A percentile compares a stretch with the other conserved stretches of the same genome.
Conservation (phyloP, 352 stramenopile genomes). For the Lagenidium giganteum region DNA sequence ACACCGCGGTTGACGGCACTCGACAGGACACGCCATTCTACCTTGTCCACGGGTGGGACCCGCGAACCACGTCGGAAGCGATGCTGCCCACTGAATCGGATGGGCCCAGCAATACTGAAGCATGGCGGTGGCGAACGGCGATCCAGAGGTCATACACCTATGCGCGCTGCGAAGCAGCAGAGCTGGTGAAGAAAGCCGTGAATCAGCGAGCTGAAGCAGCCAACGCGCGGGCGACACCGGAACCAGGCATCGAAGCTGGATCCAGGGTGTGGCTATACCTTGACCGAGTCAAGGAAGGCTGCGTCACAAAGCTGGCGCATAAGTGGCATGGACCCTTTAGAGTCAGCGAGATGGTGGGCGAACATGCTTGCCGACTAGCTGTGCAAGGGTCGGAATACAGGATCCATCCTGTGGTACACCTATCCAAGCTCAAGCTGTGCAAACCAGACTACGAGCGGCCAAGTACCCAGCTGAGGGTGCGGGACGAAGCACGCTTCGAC, state of each 20-base stretch:
- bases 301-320: conserved; percentile 14
- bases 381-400: background rate
- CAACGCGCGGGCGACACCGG: too few species aligned
- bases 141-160: conserved; percentile 4
- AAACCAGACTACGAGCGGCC: too few species aligned
- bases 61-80: conserved; percentile 4
- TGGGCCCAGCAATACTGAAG: background rate
- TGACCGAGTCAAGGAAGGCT: conserved; percentile 11
- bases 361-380: conserved; percentile 2
- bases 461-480: too few species aligned
- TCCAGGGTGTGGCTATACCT: conserved; percentile 18
- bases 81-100: background rate
- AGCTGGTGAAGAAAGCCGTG: too few species aligned
- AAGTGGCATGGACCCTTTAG: conserved; percentile 21
- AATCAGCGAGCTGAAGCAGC: too few species aligned
- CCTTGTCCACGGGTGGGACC: conserved; percentile 16
- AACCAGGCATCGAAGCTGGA: conserved; percentile 7
- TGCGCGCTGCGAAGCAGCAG: too few species aligned
- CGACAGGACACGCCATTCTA: conserved; percentile 12
- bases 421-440: conserved; percentile 4
- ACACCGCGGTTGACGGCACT: conserved; percentile 4
- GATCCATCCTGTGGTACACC: conserved; percentile 2
- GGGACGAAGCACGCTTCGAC: too few species aligned
- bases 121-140: background rate
- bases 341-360: background rate